Evolutionary conservation across 768 basidiomycete species (phyloP), one percentile per base, ranked within the genome.

Genomic region (Kwoniella mangroviensis): DNA sequence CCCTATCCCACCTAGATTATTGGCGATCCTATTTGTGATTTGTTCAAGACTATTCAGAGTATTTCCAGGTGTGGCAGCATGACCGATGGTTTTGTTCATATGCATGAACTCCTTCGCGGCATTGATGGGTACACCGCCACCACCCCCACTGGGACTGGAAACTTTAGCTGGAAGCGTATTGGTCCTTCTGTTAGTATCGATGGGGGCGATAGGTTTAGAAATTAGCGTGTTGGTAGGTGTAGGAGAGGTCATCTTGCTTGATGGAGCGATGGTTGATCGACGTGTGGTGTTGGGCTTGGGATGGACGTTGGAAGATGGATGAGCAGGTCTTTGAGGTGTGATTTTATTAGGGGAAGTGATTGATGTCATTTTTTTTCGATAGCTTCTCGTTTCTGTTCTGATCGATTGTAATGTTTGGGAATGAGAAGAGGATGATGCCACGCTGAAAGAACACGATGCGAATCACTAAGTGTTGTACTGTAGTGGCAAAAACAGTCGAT

Each of bases 11-110:
- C 58, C 58, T 15, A 60, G 41, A 42, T 42, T 60, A 60, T 60
- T 26, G 42, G 58, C 58, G 9, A 60, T 19, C 22, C 58, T 60
- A 60, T 60, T 60, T 4, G 58, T 60, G 34, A 60, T 60, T 22
- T 60, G 58, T 12, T 60, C 58, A 1, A 60, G 42, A n/a, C 58
- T 60, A 22, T 22, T 60, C 41, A 60, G 21, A 13, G 58, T 60
- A 43, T 60, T 60, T 3, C 58, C 58, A n/a, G 58, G 58, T 1
- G 58, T 60, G 22, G 40, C n/a, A 17, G 58, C 58, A 22, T 60
- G 58, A 41, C 12, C 40, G 56, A 19, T 19, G 19, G 11, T 49
- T 19, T 49, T 57, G 56, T 42, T 41, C 10, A 41, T 42, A 3
- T 54, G 53, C 58, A 26, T 41, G 34, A 42, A 21, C 40, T 42